A percentile compares a stretch with the other conserved stretches of the same genome.
Evolutionary conservation across 176 grass and related monocot genomes (phyloP).

Genomic region (Avena atlantica): DNA sequence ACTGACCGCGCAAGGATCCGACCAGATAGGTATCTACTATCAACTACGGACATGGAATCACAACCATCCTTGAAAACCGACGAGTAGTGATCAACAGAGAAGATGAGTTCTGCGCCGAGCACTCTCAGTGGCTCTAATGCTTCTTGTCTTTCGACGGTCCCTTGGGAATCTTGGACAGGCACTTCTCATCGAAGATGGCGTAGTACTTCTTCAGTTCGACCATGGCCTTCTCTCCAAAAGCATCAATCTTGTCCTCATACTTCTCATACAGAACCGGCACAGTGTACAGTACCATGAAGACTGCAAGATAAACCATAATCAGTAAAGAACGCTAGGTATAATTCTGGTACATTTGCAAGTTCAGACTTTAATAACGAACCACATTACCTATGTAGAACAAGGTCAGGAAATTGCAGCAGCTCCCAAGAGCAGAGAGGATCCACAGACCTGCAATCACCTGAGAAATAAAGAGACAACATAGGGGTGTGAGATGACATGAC

Average conservation of each 20-base stretch:
- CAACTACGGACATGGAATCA: constrained; percentile 41
- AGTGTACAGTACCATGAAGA: constrained; percentile 82
- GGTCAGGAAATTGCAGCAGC: constrained; percentile 89
- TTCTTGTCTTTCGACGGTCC: constrained; percentile 78
- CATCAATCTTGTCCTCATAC: constrained; percentile 85
- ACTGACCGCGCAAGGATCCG: constrained; percentile 6
- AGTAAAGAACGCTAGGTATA: background rate
- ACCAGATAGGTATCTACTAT: constrained; percentile 39
- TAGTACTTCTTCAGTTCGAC: constrained; percentile 80
- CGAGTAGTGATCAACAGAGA: constrained; percentile 33
- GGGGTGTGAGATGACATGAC: background rate
- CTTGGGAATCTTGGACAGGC: constrained; percentile 83
- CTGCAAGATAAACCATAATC: constrained; percentile 46
- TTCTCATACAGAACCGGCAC: constrained; percentile 91
- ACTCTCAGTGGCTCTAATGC: constrained; percentile 29
- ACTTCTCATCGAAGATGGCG: constrained; percentile 77
- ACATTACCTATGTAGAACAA: constrained; percentile 81
- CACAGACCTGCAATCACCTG: constrained; percentile 80
- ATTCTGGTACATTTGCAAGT: background rate
- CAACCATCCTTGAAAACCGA: constrained; percentile 45
- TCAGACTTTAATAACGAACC: background rate
- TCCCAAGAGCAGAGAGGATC: constrained; percentile 77
- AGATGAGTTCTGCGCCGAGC: background rate
- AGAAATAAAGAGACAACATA: constrained; percentile 23
- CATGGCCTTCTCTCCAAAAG: constrained; percentile 76